Evolutionary conservation across 345 rosid species (phyloP), one percentile per base, ranked within the genome.

Genomic region (Pistacia integerrima): DNA sequence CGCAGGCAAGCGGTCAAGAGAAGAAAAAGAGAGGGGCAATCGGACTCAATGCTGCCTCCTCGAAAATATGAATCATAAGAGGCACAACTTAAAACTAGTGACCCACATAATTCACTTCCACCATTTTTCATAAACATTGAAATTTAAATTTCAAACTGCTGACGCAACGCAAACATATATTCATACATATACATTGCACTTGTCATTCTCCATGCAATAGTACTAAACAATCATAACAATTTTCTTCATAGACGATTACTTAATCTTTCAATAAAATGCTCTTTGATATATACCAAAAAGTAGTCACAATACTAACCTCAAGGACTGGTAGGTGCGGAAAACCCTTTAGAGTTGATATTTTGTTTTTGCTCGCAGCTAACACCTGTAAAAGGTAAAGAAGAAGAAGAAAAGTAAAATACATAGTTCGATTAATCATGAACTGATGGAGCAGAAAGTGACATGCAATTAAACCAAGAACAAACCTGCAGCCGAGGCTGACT

Each of bases 401-500:
- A 57, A 73, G 69, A 69, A 30, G 59, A 77, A 55, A 14, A 76
- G 64, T 18, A 74, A 77, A 64, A 72, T 58, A 28, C 76, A 68
- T 60, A 63, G 18, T 22, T 28, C 48, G 63, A 61, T 20, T 36
- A 59, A 64, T 62, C 38, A 18, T 8, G 22, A 49, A 14, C 46
- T 60, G 33, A 60, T 67, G 73, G 70, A 72, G 75, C 38, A 68
- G 44, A 25, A 38, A 38, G 20, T 28, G 33, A 36, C 67, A 60
- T 65, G 61, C 33, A 70, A 62, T 17, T 20, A 68, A 78, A 77
- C 48, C 76, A 46, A 48, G 71, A 36, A 78, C 80, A 78, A 78
- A 93, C 99, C 99, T 95, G 98, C 25, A 95, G 89, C 78, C 98
- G 90, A 69, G 99, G 99, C 83, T 95, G 99, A 82, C 91, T 92